Evolutionary conservation across 129 eudicot genomes (phyloP), one percentile per base, ranked within the genome.

Genomic region (Tagetes erecta): DNA sequence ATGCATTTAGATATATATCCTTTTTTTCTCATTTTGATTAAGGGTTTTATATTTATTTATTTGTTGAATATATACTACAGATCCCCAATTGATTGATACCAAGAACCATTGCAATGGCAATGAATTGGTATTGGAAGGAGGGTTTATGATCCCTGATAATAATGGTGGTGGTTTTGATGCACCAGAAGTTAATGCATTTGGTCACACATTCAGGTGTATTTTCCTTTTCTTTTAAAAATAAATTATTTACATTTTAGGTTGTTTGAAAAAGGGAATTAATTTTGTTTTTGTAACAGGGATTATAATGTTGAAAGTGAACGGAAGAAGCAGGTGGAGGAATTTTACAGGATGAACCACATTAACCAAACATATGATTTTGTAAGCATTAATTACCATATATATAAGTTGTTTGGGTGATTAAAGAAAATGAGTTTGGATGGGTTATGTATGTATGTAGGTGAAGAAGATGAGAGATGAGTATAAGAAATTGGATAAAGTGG

Each of bases 341-440:
- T 87, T 77, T 92, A 92, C 62, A 64, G 88, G 49, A 31, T 83
- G 80, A 82, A 89, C 56, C 98, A 92, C 80, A 92, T 87, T 45
- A 78, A 85, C 81, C 98, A 92, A 78, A 78, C 94, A 44, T 86
- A 81, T 49, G 98, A 92, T 60, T 92, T 66, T 82, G 98, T 91
- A 83, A 84, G 95, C 46, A 39, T n/a, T 6, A 5, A 13, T 55
- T 9, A 14, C n/a, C n/a, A n/a, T n/a, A n/a, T n/a, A n/a, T n/a
- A n/a, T n/a, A n/a, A n/a, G n/a, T n/a, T n/a, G n/a, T n/a, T n/a
- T n/a, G n/a, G n/a, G n/a, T n/a, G n/a, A n/a, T n/a, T n/a, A n/a
- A n/a, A n/a, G n/a, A n/a, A n/a, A n/a, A n/a, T n/a, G n/a, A n/a
- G n/a, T n/a, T n/a, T n/a, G n/a, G n/a, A n/a, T n/a, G n/a, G n/a